These are phyloP conservation scores for Scutellospora calospora DNA, from an alignment of 371 early-diverging fungal genomes.

Conservation along the genomic window DNA sequence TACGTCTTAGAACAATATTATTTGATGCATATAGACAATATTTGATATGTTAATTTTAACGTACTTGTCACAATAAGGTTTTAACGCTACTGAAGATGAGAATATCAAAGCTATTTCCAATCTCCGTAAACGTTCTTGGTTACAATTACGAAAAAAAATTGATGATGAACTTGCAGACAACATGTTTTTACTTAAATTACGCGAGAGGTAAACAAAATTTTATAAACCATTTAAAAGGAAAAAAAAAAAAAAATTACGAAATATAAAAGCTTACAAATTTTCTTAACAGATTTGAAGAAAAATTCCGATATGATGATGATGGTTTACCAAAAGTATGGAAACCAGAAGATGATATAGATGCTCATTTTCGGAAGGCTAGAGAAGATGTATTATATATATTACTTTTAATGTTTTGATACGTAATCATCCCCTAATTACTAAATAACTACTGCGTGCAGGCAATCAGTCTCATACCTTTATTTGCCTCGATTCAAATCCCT, in stretches of 20 bases:
- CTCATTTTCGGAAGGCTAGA: constrained; percentile 77
- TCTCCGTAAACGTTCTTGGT: constrained; percentile 77
- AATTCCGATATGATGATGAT: constrained; percentile 92
- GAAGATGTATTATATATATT: constrained; percentile 56
- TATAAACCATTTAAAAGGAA: neutral
- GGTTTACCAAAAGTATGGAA: constrained; percentile 96
- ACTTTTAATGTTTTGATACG: constrained; percentile 4
- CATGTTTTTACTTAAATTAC: constrained; percentile 79
- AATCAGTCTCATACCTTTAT: constrained; percentile 69
- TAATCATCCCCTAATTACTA: neutral
- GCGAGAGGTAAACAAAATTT: constrained; percentile 51
- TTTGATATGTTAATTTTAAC: constrained; percentile 4
- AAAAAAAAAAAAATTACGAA: neutral
- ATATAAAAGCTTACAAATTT: too few species aligned
- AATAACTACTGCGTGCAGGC: constrained; percentile 51
- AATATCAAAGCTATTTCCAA: constrained; percentile 56
- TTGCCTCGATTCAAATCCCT: constrained; percentile 64
- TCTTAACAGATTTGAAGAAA: constrained; percentile 76
- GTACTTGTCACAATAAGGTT: constrained; percentile 53
- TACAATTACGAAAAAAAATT: constrained; percentile 72
- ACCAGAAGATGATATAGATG: constrained; percentile 94
- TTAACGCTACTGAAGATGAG: constrained; percentile 66
- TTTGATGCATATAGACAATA: neutral
- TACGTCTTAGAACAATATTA: constrained; percentile 47
- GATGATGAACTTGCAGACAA: constrained; percentile 86